Evolutionary conservation across 2,329 filamentous ascomycete genomes (phyloP), one percentile per base, ranked within the genome.

Genomic region (Cladosporium sp.): DNA sequence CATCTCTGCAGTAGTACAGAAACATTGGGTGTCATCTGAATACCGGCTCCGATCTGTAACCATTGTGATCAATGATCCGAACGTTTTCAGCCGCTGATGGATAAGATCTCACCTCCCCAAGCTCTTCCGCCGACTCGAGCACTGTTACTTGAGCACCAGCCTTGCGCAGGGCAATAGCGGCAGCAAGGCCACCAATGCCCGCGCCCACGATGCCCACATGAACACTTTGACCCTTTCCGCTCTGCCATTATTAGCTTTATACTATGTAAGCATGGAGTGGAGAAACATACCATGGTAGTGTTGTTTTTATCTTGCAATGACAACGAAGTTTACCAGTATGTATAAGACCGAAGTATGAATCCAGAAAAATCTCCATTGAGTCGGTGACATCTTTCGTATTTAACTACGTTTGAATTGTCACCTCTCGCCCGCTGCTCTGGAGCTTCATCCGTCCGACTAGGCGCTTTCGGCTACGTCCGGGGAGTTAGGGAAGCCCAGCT

Each of bases 1-100:
- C 70, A 74, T 52, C 66, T 61, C 42, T 69, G 65, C 1, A 73
- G 66, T 13, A 74, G 61, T 9, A 70, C 60, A 7, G 71, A 66
- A 5, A 68, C 70, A 49, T 74, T 74, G 0, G 72, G 69, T 0
- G 72, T 73, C 60, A 58, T 58, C 33, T 56, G 46, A 10, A 56
- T 60, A 16, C 49, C 54, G 13, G 54, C 53, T 3, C 52, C 61
- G 63, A 71, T 68, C 54, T 73, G 31, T 45, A 18, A 18, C 14
- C 14, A n/a, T 18, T 34, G 3, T 18, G 28, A 18, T 45, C 31
- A 45, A 45, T 28, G 10, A 18, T 9, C 22, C 8, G 13, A 45
- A 8, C 28, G 33, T 8, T 45, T 18, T 34, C 28, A 45, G 43
- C 31, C 8, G n/a, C 13, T 18, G 43, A 34, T 34, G 31, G 28